Conservation (phyloP, 2,329 filamentous ascomycete species). For the Phyllosticta ampelicida region DNA sequence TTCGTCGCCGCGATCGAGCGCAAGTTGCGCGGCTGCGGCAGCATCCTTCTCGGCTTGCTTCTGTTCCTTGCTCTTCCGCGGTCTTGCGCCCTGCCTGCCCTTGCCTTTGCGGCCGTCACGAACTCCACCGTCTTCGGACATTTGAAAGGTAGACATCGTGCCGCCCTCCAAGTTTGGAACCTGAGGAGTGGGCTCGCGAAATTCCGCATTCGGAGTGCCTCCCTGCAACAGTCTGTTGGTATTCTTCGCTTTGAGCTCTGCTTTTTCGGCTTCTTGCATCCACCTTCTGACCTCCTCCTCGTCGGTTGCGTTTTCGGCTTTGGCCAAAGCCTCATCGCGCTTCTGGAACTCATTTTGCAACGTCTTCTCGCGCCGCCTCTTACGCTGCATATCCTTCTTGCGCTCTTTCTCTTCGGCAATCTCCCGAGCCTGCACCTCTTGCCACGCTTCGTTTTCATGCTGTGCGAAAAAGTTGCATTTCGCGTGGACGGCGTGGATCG, state of each 20-base stretch:
- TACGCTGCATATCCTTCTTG: constrained; percentile 99
- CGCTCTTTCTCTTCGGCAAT: constrained; percentile 93
- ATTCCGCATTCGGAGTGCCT: constrained; percentile 62
- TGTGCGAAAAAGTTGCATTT: constrained; percentile 65
- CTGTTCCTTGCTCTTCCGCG: constrained; percentile 77
- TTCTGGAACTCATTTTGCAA: constrained; percentile 81
- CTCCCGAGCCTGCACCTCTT: constrained; percentile 82
- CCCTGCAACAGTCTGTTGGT: constrained; percentile 81
- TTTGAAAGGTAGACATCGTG: constrained; percentile 73
- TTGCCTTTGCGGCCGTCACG: constrained; percentile 35
- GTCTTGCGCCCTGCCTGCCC: constrained; percentile 47
- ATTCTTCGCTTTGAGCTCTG: constrained; percentile 84
- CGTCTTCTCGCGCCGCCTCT: constrained; percentile 87
- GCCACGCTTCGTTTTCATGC: constrained; percentile 69
- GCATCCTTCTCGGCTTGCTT: constrained; percentile 61
- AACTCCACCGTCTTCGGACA: constrained; percentile 42
- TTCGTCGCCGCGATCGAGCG: constrained; percentile 67
- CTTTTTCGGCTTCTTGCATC: constrained; percentile 75
- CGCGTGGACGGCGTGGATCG: constrained; percentile 57
- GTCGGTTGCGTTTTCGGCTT: constrained; percentile 67
- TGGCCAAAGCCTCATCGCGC: constrained; percentile 66
- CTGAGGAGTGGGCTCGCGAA: constrained; percentile 59
- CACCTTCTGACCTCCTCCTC: constrained; percentile 72
- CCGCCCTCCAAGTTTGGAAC: constrained; percentile 77
- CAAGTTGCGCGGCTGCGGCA: constrained; percentile 79